Evolutionary conservation across 2,329 filamentous ascomycete genomes (phyloP).

Genomic region (Penicillium corylophilum): DNA sequence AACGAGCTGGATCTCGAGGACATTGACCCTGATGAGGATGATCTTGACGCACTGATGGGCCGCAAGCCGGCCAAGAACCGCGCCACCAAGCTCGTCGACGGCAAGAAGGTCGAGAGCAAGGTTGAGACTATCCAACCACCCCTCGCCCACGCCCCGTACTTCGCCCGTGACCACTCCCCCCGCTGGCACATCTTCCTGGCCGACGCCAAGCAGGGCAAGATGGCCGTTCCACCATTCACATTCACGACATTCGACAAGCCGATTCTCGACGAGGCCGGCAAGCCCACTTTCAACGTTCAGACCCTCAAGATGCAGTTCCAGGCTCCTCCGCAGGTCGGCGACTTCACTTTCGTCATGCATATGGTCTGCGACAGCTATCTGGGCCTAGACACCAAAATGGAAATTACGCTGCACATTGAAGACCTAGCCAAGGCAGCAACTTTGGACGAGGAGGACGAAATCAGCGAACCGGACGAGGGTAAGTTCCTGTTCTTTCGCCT

Average conservation of each 20-base stretch:
- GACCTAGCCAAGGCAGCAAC: conserved; percentile 81
- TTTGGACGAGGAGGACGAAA: conserved; percentile 85
- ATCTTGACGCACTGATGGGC: conserved; percentile 79
- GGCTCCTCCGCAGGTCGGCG: conserved; percentile 84
- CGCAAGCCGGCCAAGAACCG: conserved; percentile 65
- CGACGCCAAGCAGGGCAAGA: conserved; percentile 90
- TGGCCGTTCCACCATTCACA: conserved; percentile 94
- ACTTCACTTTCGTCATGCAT: conserved; percentile 94
- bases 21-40: conserved; percentile 87
- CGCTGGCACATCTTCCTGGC: conserved; percentile 94
- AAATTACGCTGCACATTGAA: conserved; percentile 84
- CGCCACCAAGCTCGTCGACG: conserved; percentile 57
- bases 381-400: conserved; percentile 88
- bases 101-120: conserved; percentile 57
- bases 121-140: conserved; percentile 70
- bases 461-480: conserved; percentile 98
- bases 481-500: conserved; percentile 41
- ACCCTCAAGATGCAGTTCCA: conserved; percentile 97
- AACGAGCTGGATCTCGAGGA: conserved; percentile 82
- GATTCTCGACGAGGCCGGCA: conserved; percentile 74
- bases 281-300: conserved; percentile 91
- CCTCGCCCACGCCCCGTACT: conserved; percentile 86
- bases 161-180: conserved; percentile 82
- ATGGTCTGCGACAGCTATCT: conserved; percentile 93
- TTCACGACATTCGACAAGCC: conserved; percentile 91